These are phyloP conservation scores for Crotalaria pallida DNA, from an alignment of 306 rosid species.

Conservation along the genomic window DNA sequence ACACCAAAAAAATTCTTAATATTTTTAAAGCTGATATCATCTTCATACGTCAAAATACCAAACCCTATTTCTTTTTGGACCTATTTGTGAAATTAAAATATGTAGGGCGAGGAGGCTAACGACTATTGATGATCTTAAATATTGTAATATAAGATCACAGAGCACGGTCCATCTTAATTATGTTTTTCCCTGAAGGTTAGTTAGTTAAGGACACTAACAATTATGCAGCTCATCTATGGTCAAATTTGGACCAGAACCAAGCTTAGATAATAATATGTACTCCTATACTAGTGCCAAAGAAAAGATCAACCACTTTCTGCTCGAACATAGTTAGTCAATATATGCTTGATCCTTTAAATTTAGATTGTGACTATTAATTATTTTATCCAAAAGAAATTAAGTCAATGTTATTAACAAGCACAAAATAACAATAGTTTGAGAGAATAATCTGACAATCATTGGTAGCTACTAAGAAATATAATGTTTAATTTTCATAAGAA, in stretches of 20 bases:
- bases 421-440: not conserved
- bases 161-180: conserved; percentile 18
- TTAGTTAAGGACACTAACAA: conserved; percentile 24
- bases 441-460: conserved; percentile 12
- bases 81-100: not conserved
- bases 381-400: not conserved
- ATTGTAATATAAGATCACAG: conserved; percentile 1
- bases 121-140: conserved; percentile 14
- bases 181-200: conserved; percentile 12
- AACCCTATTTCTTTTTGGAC: conserved; percentile 43
- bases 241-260: conserved; percentile 26
- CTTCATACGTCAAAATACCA: conserved; percentile 36
- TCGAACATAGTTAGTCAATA: conserved; percentile 14
- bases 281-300: too few species aligned
- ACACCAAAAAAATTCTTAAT: not conserved
- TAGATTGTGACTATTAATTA: conserved; percentile 14
- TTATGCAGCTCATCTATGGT: conserved; percentile 24
- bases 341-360: conserved; percentile 4
- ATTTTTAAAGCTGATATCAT: conserved; percentile 40
- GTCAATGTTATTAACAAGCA: not conserved
- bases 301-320: conserved; percentile 18
- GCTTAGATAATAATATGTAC: not conserved
- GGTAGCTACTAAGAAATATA: not conserved
- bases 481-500: not conserved
- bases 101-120: conserved; percentile 25